Conservation (phyloP, 2,329 filamentous ascomycete species). For the Fusarium veterinarium region DNA sequence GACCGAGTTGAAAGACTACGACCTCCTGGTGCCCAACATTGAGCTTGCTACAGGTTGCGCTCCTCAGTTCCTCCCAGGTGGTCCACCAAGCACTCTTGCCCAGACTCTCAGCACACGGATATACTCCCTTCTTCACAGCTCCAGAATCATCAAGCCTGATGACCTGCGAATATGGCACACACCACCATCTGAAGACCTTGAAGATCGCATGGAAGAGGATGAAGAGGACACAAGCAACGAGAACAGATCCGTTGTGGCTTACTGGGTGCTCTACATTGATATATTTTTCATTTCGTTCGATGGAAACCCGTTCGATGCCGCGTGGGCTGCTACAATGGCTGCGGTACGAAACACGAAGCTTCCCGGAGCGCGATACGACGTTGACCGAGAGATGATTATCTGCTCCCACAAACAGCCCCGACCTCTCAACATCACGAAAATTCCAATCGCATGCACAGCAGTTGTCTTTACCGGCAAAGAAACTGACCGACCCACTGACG, state of each 20-base stretch:
- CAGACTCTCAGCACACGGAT: conserved; percentile 88
- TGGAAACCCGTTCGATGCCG: conserved; percentile 90
- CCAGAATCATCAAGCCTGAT: conserved; percentile 72
- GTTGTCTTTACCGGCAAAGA: conserved; percentile 79
- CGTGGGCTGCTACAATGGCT: conserved; percentile 85
- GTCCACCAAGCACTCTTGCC: conserved; percentile 80
- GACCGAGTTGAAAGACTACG: conserved; percentile 68
- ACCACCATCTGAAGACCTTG: conserved; percentile 59
- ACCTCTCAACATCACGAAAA: conserved; percentile 68
- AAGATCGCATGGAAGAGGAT: conserved; percentile 54
- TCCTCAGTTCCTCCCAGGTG: conserved; percentile 85
- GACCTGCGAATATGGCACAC: conserved; percentile 80
- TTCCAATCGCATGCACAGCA: conserved; percentile 83
- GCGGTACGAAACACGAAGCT: conserved; percentile 82
- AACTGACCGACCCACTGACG: conserved; percentile 57
- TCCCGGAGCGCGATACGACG: conserved; percentile 84
- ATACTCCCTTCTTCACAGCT: conserved; percentile 78
- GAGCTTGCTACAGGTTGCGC: conserved; percentile 92
- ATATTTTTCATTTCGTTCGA: conserved; percentile 94
- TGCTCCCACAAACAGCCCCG: conserved; percentile 72
- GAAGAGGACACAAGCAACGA: conserved; percentile 48
- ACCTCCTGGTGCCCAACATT: conserved; percentile 91
- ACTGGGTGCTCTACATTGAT: conserved; percentile 96
- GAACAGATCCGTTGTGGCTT: conserved; percentile 74
- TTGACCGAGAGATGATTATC: conserved; percentile 80